phyloP scores from a whole-genome alignment of 306 rosid genomes.

The Cucurbita maxima region DNA sequence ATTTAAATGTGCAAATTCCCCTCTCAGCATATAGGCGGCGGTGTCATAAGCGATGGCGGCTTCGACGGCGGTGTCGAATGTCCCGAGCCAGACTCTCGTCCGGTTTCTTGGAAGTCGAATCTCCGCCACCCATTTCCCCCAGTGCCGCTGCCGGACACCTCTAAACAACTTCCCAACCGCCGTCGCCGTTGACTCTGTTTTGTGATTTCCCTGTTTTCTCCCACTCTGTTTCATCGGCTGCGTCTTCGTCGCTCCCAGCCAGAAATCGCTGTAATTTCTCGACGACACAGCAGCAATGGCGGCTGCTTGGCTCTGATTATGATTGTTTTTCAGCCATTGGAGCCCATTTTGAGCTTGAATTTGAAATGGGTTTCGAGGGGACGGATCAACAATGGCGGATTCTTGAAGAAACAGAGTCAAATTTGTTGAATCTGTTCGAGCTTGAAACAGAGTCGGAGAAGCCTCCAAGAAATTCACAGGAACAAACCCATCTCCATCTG shows the following conservation, averaged over 20 bases:
- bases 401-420: slow-evolving; percentile 53
- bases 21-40: slow-evolving; percentile 76
- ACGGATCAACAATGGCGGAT: slow-evolving; percentile 15
- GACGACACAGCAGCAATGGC: neutral
- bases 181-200: slow-evolving; percentile 7
- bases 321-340: slow-evolving; percentile 28
- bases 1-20: slow-evolving; percentile 71
- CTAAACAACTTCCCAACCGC: slow-evolving; percentile 36
- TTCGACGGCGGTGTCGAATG: slow-evolving; percentile 77
- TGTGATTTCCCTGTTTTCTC: slow-evolving; percentile 12
- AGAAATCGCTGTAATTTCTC: slow-evolving; percentile 36
- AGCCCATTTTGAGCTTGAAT: slow-evolving; percentile 12
- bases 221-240: slow-evolving; percentile 52
- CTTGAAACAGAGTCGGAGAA: slow-evolving; percentile 18
- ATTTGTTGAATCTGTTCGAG: slow-evolving; percentile 31
- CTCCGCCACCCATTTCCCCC: slow-evolving; percentile 99
- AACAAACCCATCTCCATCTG: slow-evolving; percentile 16
- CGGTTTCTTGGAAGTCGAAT: slow-evolving; percentile 79
- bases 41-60: slow-evolving; percentile 93
- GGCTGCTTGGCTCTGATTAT: slow-evolving; percentile 10
- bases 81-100: slow-evolving; percentile 85
- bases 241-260: slow-evolving; percentile 49
- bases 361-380: slow-evolving; percentile 8
- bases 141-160: slow-evolving; percentile 92
- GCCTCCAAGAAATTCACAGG: slow-evolving; percentile 60